phyloP scores from a whole-genome alignment of 129 eudicot genomes.

The Chrysanthemum makinoi region DNA sequence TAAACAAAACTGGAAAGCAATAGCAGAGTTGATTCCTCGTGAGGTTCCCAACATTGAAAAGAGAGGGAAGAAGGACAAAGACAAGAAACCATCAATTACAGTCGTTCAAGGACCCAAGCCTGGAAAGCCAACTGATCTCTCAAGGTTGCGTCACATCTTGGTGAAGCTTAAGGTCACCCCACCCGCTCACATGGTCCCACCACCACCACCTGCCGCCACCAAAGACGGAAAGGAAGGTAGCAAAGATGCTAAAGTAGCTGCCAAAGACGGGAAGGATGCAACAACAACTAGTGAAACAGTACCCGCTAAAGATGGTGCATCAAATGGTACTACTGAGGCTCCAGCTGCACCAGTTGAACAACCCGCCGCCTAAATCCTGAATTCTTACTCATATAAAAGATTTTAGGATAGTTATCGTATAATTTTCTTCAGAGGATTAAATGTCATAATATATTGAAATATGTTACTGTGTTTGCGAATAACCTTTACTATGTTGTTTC shows the following conservation, averaged over 20 bases:
- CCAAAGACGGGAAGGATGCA: slow-evolving; percentile 49
- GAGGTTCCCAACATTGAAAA: slow-evolving; percentile 58
- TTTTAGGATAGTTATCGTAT: slow-evolving; percentile 29
- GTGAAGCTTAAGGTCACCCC: slow-evolving; percentile 68
- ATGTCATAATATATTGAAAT: slow-evolving; percentile 13
- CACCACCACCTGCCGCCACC: slow-evolving; percentile 35
- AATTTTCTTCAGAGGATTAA: slow-evolving; percentile 27
- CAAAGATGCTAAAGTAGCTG: slow-evolving; percentile 41
- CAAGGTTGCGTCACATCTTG: slow-evolving; percentile 63
- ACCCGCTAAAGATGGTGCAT: slow-evolving; percentile 35
- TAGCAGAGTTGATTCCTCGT: slow-evolving; percentile 58
- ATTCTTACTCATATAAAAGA: slow-evolving; percentile 14
- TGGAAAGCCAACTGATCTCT: slow-evolving; percentile 66
- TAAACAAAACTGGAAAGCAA: slow-evolving; percentile 58
- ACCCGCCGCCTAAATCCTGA: slow-evolving; percentile 37
- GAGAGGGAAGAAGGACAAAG: slow-evolving; percentile 56
- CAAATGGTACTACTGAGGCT: slow-evolving; percentile 42
- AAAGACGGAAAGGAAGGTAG: slow-evolving; percentile 52
- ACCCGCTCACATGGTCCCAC: slow-evolving; percentile 55
- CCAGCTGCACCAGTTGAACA: slow-evolving; percentile 44
- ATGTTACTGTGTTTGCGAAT: slow-evolving; percentile 31
- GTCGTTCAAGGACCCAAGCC: slow-evolving; percentile 80
- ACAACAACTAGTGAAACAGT: slow-evolving; percentile 28
- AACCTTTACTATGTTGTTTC: slow-evolving; percentile 24
- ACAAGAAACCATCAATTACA: slow-evolving; percentile 49